Conservation (phyloP, 345 rosid genomes). For the Acer yangbiense region DNA sequence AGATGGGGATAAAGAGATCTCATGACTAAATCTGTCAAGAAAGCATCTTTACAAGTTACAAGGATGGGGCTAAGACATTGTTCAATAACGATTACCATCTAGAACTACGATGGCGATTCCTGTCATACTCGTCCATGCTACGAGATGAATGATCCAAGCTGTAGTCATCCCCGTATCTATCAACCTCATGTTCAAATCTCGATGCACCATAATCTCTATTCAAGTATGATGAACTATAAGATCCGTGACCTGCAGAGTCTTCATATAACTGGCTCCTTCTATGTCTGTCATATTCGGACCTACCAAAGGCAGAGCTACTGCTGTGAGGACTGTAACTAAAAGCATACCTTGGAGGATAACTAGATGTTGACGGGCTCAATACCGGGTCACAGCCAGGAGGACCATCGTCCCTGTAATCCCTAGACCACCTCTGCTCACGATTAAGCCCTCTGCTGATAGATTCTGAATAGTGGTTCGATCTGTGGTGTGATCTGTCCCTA, state of each 20-base stretch:
- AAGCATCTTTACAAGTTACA: constrained; percentile 14
- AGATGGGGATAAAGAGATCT: neutral
- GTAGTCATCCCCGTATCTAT: constrained; percentile 25
- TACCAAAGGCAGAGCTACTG: constrained; percentile 34
- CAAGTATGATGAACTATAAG: constrained; percentile 21
- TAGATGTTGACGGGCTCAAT: constrained; percentile 38
- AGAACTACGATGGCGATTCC: constrained; percentile 29
- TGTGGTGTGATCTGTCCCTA: constrained; percentile 36
- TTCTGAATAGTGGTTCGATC: constrained; percentile 36
- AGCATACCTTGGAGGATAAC: constrained; percentile 66
- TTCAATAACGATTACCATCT: constrained; percentile 20
- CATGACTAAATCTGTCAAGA: neutral
- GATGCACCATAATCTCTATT: constrained; percentile 26
- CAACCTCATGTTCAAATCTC: constrained; percentile 30
- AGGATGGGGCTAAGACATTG: neutral
- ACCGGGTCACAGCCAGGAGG: constrained; percentile 56
- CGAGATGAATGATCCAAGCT: constrained; percentile 18
- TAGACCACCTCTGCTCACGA: constrained; percentile 43
- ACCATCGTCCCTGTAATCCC: constrained; percentile 48
- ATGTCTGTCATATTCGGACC: constrained; percentile 48
- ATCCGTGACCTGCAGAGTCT: constrained; percentile 28
- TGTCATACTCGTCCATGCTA: constrained; percentile 25
- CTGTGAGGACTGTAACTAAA: constrained; percentile 24
- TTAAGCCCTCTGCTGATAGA: constrained; percentile 39
- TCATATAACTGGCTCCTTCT: constrained; percentile 42